Base-by-base conservation (phyloP, 352 stramenopile genomes). In the Phytopythium oedochilum region DNA sequence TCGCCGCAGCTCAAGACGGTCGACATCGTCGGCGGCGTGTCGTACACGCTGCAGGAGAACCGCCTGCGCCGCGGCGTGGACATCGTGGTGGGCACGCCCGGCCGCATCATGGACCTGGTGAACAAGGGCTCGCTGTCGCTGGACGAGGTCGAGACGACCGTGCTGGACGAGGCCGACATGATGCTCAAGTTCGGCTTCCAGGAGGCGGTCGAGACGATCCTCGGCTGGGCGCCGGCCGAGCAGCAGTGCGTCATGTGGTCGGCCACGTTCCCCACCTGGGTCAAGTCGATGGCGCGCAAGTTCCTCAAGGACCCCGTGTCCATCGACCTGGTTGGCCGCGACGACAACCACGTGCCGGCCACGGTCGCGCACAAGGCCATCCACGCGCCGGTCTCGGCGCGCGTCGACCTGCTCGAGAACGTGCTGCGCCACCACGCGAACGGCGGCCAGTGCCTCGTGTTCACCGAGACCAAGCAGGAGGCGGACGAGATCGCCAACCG, bases 201-300 rank as follows among this genome's bases (percentile, higher is more conserved):
- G 68, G 86, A 98, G 63, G 97, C 99, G 63, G 97, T 99, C 66
- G 98, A 99, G 74, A 88, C 98, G 66, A 98, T 99, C 63, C 72
- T 99, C 79, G n/a, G 69, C 66, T 45, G 92, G 91, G 23, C 81
- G 97, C 26, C 86, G 89, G 61, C 79, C 5, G 73, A 78, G 17
- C 64, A 73, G 45, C 96, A 99, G 72, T 96, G 87, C 35, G 78
- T 99, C 29, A 88, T 99, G 62, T 99, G 98, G 78, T 98, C 91
- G 25, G 97, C 97, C 53, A 99, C 98, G n/a, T 98, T 98, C 73
- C 81, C 99, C 2, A 99, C 99, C 70, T 97, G 83, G 96, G 95
- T 99, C 22, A 94, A 81, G 60, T 56, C 87, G 35, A 97, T 99
- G 73, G 88, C 96, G 35, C 69, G 66, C 32, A 87, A 96, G 54